Evolutionary conservation across 202 grass and related monocot genomes (phyloP), one percentile per base, ranked within the genome.

Genomic region (Dendrocalamus latiflorus): DNA sequence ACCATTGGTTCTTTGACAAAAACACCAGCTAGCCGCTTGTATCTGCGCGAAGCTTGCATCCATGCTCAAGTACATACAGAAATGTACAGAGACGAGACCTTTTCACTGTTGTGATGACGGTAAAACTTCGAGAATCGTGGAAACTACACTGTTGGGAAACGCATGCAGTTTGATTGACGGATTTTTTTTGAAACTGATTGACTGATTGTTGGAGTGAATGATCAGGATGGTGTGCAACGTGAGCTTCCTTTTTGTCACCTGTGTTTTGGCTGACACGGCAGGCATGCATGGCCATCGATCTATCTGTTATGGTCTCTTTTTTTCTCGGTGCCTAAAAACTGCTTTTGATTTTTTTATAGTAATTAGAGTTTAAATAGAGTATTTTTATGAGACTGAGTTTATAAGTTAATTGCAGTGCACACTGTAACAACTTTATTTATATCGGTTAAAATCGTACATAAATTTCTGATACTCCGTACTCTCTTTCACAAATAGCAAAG

Each of bases 231-330:
- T 17, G 26, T 63, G 36, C 64, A 21, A 9, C 36, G 5, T 22
- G n/a, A 41, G 20, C 64, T 66, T 21, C 17, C 18, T 41, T 41
- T 18, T 17, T 41, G 4, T 41, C 36, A 21, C 33, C 16, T 66
- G 36, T n/a, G 33, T 66, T 72, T 72, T 72, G 41, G 47, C 24
- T 51, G 69, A 71, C 68, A 71, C 68, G 68, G 68, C 65, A 44
- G n/a, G 64, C 64, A 67, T 21, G 37, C 9, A 67, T 41, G 18
- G 64, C 42, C 3, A 43, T 39, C 38, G 38, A 39, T 9, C 38
- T 8, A 43, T 43, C 1, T 34, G 33, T 34, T 34, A 34, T 34
- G 33, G 33, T 34, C 33, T 34, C 33, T 0, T 5, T 5, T 5
- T 34, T 34, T 34, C 0, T 33, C 28, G 28, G 28, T 28, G 26